Evolutionary conservation across 164 flowering plant species (phyloP).

Genomic region (Berberis vulgaris): DNA sequence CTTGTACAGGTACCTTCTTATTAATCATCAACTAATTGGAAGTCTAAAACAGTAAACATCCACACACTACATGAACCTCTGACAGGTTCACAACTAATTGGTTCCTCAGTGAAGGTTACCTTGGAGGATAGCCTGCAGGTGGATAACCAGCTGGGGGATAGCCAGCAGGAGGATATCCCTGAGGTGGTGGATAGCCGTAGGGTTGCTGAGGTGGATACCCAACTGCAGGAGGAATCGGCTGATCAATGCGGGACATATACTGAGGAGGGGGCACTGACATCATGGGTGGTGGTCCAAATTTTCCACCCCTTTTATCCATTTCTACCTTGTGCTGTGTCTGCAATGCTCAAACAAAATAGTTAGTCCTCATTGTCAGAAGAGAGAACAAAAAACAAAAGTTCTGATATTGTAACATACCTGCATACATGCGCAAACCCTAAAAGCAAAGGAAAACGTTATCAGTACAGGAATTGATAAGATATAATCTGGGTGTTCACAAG

Average conservation of each 20-base stretch:
- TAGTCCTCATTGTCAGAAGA: neutral
- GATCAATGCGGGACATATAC: constrained; percentile 60
- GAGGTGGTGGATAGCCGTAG: constrained; percentile 30
- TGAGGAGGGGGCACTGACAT: constrained; percentile 55
- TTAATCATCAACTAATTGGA: too few relatives aligned
- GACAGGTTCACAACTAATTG: too few relatives aligned
- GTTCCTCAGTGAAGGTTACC: too few relatives aligned
- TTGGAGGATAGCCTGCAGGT: constrained; percentile 15
- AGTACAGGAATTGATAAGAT: neutral
- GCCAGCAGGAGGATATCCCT: constrained; percentile 28
- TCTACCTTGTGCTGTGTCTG: constrained; percentile 72
- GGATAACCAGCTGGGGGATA: constrained; percentile 29
- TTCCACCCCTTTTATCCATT: constrained; percentile 61
- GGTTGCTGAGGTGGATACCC: constrained; percentile 37
- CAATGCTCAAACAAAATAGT: constrained; percentile 1
- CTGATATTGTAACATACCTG: constrained; percentile 9
- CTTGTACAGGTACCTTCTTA: too few relatives aligned
- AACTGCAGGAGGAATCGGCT: constrained; percentile 34
- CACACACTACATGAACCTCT: too few relatives aligned
- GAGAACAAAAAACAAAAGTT: neutral
- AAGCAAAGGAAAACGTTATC: constrained; percentile 2
- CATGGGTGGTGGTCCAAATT: constrained; percentile 27
- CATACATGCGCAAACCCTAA: constrained; percentile 70
- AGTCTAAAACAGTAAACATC: too few relatives aligned
- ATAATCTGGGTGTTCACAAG: neutral